phyloP scores from a whole-genome alignment of 83 land plant species.

The Picea abies region DNA sequence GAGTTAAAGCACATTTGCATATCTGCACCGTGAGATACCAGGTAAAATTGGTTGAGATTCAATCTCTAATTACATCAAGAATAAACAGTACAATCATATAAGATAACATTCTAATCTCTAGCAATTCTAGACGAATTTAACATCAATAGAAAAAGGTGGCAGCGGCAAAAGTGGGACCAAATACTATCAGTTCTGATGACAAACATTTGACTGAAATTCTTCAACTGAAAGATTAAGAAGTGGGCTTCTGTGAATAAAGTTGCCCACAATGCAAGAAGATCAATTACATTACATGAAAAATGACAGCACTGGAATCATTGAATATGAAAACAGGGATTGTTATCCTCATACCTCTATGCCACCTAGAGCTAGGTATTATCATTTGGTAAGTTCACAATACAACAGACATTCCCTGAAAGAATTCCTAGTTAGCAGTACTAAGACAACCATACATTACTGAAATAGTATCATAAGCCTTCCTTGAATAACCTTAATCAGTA shows the following conservation, averaged over 20 bases:
- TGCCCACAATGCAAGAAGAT: constrained; percentile 18
- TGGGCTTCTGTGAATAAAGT: constrained; percentile 15
- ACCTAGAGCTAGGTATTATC: not conserved
- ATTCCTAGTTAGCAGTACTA: constrained; percentile 18
- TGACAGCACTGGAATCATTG: constrained; percentile 5
- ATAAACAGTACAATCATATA: not conserved
- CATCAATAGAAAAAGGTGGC: constrained; percentile 1
- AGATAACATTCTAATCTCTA: not conserved
- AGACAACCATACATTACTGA: constrained; percentile 10
- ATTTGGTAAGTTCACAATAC: constrained; percentile 9
- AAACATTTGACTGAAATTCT: constrained; percentile 12
- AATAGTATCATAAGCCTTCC: constrained; percentile 9
- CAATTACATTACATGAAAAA: constrained; percentile 14
- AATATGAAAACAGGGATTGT: constrained; percentile 8
- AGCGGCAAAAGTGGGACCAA: not conserved
- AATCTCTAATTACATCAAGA: not conserved
- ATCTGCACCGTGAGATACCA: not conserved
- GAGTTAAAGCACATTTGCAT: not conserved
- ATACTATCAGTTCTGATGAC: not conserved
- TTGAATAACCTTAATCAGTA: constrained; percentile 1
- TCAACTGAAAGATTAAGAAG: constrained; percentile 8
- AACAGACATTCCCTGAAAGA: constrained; percentile 12
- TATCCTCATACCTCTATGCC: not conserved
- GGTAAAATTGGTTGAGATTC: not conserved
- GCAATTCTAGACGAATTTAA: not conserved